These are phyloP conservation scores for Zygnema cylindricum DNA, from an alignment of 139 green algal species.

Conservation along the genomic window DNA sequence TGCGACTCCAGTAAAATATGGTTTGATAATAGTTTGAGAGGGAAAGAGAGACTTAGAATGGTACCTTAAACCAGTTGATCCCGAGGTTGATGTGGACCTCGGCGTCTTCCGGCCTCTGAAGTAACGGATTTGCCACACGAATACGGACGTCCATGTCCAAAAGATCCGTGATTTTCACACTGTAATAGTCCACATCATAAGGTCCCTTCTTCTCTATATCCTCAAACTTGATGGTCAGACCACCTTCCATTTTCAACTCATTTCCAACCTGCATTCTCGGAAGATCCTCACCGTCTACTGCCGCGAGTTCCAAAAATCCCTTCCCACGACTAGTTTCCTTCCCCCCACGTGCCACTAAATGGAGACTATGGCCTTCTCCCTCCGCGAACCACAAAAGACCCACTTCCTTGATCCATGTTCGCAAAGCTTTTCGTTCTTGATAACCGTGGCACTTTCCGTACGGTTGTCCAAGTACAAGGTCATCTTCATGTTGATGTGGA, in stretches of 20 bases:
- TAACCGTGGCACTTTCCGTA: conserved; percentile 1
- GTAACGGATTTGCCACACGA: conserved; percentile 23
- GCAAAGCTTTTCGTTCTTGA: conserved; percentile 10
- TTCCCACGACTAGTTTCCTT: conserved; percentile 16
- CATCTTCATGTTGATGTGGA: conserved; percentile 58
- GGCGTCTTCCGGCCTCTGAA: conserved; percentile 27
- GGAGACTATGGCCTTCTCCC: background rate
- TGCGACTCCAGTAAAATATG: background rate
- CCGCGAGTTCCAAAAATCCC: conserved; percentile 7
- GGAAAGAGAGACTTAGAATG: background rate
- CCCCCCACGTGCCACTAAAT: conserved; percentile 12
- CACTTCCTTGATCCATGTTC: conserved; percentile 45
- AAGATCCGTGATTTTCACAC: conserved; percentile 22
- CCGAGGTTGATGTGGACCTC: conserved; percentile 40
- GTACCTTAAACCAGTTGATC: conserved; percentile 23
- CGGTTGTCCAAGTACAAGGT: conserved; percentile 29
- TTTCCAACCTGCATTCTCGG: background rate
- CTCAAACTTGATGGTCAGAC: background rate
- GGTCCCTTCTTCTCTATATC: background rate
- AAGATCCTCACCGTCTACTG: background rate
- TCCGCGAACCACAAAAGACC: conserved; percentile 25
- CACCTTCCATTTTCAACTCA: background rate
- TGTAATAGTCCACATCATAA: conserved; percentile 20
- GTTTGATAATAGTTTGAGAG: background rate
- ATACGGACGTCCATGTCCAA: conserved; percentile 17